These are phyloP conservation scores for Lycium barbarum DNA, from an alignment of 257 asterid genomes.

Conservation along the genomic window DNA sequence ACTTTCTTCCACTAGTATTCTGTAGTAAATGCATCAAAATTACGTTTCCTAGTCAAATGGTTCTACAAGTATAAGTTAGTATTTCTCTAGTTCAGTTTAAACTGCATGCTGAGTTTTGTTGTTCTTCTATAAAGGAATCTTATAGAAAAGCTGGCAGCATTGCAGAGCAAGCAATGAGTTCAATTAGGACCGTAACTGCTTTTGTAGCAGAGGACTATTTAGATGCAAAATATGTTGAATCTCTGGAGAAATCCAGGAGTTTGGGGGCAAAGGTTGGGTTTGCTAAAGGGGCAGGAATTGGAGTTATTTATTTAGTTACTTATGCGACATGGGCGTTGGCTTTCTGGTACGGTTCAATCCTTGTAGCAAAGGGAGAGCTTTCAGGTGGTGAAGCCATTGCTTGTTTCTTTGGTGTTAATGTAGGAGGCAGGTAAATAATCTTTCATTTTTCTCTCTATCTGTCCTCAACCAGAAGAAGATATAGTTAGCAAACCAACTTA, in stretches of 20 bases:
- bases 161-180: slow-evolving; percentile 84
- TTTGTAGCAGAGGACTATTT: slow-evolving; percentile 82
- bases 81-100: not conserved
- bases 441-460: not conserved
- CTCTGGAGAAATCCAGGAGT: slow-evolving; percentile 58
- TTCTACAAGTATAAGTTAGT: not conserved
- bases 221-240: slow-evolving; percentile 59
- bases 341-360: slow-evolving; percentile 84
- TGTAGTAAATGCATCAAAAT: not conserved
- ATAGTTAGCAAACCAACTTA: not conserved
- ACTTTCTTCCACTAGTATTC: not conserved
- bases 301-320: slow-evolving; percentile 79
- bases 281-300: slow-evolving; percentile 84
- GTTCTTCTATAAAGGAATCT: slow-evolving; percentile 56
- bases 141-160: slow-evolving; percentile 78
- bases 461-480: slow-evolving; percentile 18
- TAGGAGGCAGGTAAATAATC: slow-evolving; percentile 72
- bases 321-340: slow-evolving; percentile 92
- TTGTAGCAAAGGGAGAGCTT: slow-evolving; percentile 55
- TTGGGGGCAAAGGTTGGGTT: slow-evolving; percentile 76
- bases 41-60: not conserved
- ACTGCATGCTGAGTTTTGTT: slow-evolving; percentile 16
- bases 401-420: slow-evolving; percentile 84
- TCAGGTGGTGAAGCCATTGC: slow-evolving; percentile 83
- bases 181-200: slow-evolving; percentile 75